phyloP scores from a whole-genome alignment of 2,329 filamentous ascomycete species.

The Hortaea werneckii region DNA sequence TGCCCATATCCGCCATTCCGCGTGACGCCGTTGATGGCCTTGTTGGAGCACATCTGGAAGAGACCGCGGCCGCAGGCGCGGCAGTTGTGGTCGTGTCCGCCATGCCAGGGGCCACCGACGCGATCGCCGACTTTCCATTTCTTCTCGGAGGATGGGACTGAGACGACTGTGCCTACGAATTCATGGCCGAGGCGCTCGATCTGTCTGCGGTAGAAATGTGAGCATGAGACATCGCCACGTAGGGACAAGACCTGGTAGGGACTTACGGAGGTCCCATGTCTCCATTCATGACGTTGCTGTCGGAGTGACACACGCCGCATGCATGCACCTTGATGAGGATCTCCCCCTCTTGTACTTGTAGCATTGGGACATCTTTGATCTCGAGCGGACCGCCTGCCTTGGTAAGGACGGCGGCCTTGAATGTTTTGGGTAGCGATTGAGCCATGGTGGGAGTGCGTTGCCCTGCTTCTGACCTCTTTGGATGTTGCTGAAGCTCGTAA shows the following conservation, averaged over 20 bases:
- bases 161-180: slow-evolving; percentile 55
- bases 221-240: too few relatives aligned
- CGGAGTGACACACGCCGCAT: slow-evolving; percentile 62
- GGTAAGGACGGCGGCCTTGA: slow-evolving; percentile 55
- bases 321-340: slow-evolving; percentile 62
- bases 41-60: slow-evolving; percentile 60
- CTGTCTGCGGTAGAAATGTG: slow-evolving; percentile 32
- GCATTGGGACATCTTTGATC: slow-evolving; percentile 51
- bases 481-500: too few relatives aligned
- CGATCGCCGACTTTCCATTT: slow-evolving; percentile 54
- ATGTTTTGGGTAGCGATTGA: slow-evolving; percentile 45
- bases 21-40: slow-evolving; percentile 53
- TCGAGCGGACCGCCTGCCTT: slow-evolving; percentile 42
- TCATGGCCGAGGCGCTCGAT: slow-evolving; percentile 50
- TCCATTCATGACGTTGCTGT: slow-evolving; percentile 39
- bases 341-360: slow-evolving; percentile 45
- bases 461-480: too few relatives aligned
- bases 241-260: not conserved
- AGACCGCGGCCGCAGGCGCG: slow-evolving; percentile 51
- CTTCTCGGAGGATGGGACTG: slow-evolving; percentile 46
- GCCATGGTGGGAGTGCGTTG: not conserved
- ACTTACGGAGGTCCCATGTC: slow-evolving; percentile 41
- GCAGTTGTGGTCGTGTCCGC: slow-evolving; percentile 54
- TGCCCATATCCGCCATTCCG: slow-evolving; percentile 55
- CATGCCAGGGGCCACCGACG: slow-evolving; percentile 61